Percentiles rank a stretch among this genome's conserved stretches.
phyloP scores from a whole-genome alignment of 768 basidiomycete species.

The Trametes maxima region DNA sequence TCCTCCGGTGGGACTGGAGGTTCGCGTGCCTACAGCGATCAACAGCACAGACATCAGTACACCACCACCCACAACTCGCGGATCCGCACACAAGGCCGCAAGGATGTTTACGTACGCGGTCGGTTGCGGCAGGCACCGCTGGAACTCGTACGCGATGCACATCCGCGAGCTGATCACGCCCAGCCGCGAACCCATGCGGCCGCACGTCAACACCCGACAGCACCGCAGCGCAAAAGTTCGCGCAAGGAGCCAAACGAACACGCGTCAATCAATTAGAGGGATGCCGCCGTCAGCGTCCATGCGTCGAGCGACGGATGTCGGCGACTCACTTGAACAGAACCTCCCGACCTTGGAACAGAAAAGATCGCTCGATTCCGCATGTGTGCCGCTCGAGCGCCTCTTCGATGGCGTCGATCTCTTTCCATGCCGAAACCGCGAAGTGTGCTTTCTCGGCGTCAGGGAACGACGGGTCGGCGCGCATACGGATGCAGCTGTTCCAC shows the following conservation, averaged over 20 bases:
- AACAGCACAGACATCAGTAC: constrained; percentile 57
- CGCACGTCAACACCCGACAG: constrained; percentile 1
- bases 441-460: constrained; percentile 55
- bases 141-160: constrained; percentile 72
- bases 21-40: constrained; percentile 40
- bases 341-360: constrained; percentile 70
- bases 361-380: constrained; percentile 67
- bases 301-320: not conserved
- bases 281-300: not conserved
- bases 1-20: constrained; percentile 29
- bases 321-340: constrained; percentile 72
- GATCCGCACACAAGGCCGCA: not conserved
- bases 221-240: not conserved
- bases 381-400: constrained; percentile 61
- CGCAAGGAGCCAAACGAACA: not conserved
- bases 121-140: constrained; percentile 60
- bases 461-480: constrained; percentile 47
- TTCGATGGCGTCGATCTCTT: constrained; percentile 70
- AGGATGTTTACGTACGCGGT: constrained; percentile 45
- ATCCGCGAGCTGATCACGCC: constrained; percentile 57
- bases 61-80: constrained; percentile 34
- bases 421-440: constrained; percentile 70
- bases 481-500: constrained; percentile 72
- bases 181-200: not conserved
- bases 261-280: not conserved